Percentiles rank a stretch among this genome's conserved stretches.
Conservation (phyloP, 495 filamentous ascomycete genomes). For the Apiosordaria backusii region DNA sequence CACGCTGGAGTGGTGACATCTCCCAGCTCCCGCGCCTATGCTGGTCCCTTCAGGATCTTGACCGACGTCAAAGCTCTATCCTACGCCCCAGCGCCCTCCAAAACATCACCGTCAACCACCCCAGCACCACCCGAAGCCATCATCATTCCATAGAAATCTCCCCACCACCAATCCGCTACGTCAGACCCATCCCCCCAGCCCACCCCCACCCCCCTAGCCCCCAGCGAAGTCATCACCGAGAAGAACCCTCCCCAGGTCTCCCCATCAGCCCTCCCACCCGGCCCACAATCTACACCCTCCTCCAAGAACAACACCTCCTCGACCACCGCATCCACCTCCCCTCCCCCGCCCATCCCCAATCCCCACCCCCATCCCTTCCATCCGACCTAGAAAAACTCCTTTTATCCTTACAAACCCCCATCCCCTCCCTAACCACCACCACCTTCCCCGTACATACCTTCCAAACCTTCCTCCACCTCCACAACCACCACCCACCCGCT, state of each 20-base stretch:
- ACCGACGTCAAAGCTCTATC: background rate
- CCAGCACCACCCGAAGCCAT: background rate
- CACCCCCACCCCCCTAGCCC: background rate
- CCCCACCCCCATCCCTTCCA: no score
- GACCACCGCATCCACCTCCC: background rate
- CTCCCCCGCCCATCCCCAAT: background rate
- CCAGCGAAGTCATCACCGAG: background rate
- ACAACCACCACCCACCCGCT: no score
- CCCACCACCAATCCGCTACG: background rate
- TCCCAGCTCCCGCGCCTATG: background rate
- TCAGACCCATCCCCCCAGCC: background rate
- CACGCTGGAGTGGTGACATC: background rate
- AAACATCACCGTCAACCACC: background rate
- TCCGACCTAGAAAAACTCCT: background rate
- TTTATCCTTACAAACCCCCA: background rate
- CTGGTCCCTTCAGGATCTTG: background rate
- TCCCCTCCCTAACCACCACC: background rate
- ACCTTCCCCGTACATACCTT: no score
- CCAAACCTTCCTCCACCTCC: no score
- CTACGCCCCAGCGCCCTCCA: background rate
- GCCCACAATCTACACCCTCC: background rate
- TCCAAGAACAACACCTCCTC: background rate
- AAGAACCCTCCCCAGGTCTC: no score
- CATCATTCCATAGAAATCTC: background rate
- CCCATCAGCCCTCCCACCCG: background rate